Base-by-base conservation (phyloP, 2,329 filamentous ascomycete genomes). In the Epichloe bromicola region DNA sequence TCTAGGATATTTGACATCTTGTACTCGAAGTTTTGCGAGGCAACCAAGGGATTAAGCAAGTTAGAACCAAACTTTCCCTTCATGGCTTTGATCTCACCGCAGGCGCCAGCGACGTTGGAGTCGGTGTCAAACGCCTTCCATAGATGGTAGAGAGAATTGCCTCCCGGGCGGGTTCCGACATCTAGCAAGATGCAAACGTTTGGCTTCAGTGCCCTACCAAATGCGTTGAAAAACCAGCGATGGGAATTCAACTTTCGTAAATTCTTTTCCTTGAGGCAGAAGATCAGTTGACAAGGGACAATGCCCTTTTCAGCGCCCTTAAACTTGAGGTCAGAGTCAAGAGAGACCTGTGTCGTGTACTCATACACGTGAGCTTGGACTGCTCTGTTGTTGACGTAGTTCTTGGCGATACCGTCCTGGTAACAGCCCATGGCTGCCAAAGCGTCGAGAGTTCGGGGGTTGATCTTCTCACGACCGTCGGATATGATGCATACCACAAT, bases 1-100 rank as follows among this genome's bases (percentile, higher is more conserved):
- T 98, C 93, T 26, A 98, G 75, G 61, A 98, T 98, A 61, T 98
- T 98, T 40, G 89, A 95, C 88, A 98, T 96, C 69, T 98, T 98
- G 74, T 98, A 98, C 72, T 98, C 93, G 59, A 98, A 98, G 65
- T 98, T 98, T 62, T 98, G 93, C 44, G 89, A 95, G 0, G 93
- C 93, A 15, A 98, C 91, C 5, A 98, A 75, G 0, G 93, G 93
- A 61, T 98, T 98, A 44, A 98, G 73, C 15, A 98, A 75, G 55
- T 91, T 88, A 5, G 82, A 73, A 63, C 88, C 90, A 23, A 79
- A 82, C 58, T 84, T 88, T 7, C 93, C 93, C 66, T 96, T 95
- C 70, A 95, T 95, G 0, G 93, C 93, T 65, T 91, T 95, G 68
- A 98, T 98, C 67, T 98, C 93, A 58, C 93, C 93, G 56, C 93